A percentile compares a stretch with the other conserved stretches of the same genome.
phyloP scores from a whole-genome alignment of 805 yeast genomes.

The Komagataella pseudopastoris region DNA sequence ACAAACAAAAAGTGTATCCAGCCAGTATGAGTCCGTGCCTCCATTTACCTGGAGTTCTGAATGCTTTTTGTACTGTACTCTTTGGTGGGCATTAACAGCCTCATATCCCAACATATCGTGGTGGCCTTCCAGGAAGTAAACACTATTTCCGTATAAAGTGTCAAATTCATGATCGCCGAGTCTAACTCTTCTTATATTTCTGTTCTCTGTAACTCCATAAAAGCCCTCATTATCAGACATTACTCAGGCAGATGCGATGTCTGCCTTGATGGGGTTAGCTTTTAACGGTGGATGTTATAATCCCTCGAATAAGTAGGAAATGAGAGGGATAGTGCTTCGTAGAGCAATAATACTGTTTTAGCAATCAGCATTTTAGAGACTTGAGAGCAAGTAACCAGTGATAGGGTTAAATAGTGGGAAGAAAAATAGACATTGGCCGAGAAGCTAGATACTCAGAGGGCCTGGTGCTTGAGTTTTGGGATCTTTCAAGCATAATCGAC shows the following conservation, averaged over 20 bases:
- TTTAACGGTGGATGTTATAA: neutral
- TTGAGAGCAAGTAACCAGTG: no score
- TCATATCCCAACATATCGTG: constrained; percentile 32
- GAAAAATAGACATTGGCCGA: no score
- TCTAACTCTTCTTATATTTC: constrained; percentile 53
- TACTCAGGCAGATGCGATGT: neutral
- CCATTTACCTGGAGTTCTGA: constrained; percentile 6
- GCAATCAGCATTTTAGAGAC: no score
- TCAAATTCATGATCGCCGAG: constrained; percentile 58
- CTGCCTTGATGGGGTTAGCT: neutral
- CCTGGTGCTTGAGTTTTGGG: neutral
- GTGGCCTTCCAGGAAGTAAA: constrained; percentile 42
- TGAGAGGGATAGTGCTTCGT: neutral
- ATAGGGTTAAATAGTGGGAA: no score
- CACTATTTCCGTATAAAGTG: constrained; percentile 85
- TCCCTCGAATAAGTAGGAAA: neutral
- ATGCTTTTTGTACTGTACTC: neutral
- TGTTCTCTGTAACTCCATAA: constrained; percentile 47
- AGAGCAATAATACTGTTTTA: no score
- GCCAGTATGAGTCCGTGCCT: constrained; percentile 28
- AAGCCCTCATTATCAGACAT: constrained; percentile 20
- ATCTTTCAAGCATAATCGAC: neutral
- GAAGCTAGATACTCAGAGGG: neutral
- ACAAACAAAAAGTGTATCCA: constrained; percentile 57
- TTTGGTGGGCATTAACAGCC: constrained; percentile 10